Percentiles rank a stretch among this genome's conserved stretches.
These are phyloP conservation scores for Kuraishia ogatae DNA, from an alignment of 805 yeast species.

Conservation along the genomic window DNA sequence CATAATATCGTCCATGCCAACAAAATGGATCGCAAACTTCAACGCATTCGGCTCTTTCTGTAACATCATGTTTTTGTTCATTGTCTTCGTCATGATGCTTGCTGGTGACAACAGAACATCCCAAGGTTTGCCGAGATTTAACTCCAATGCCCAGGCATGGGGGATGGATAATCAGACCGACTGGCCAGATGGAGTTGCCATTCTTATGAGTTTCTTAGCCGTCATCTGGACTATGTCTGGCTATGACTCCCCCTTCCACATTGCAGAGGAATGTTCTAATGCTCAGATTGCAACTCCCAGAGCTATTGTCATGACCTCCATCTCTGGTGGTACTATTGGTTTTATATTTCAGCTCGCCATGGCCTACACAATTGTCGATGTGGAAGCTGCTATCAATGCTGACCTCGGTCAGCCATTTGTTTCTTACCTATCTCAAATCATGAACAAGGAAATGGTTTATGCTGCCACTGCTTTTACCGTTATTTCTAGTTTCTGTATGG, in stretches of 20 bases:
- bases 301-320: constrained; percentile 52
- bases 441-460: constrained; percentile 30
- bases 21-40: constrained; percentile 43
- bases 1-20: constrained; percentile 41
- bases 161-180: constrained; percentile 47
- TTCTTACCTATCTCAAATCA: constrained; percentile 39
- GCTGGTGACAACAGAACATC: constrained; percentile 34
- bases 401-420: constrained; percentile 56
- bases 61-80: constrained; percentile 38
- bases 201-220: constrained; percentile 50
- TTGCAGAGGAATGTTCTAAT: constrained; percentile 64
- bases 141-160: constrained; percentile 44
- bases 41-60: constrained; percentile 40
- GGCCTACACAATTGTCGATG: constrained; percentile 49
- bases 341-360: constrained; percentile 51
- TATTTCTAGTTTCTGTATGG: constrained; percentile 38
- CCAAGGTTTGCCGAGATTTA: constrained; percentile 36
- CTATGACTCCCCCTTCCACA: constrained; percentile 67
- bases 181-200: constrained; percentile 54
- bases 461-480: constrained; percentile 35
- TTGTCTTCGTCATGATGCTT: constrained; percentile 45
- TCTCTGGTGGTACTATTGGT: constrained; percentile 47
- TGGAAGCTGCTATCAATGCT: constrained; percentile 35
- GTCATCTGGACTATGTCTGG: constrained; percentile 70
- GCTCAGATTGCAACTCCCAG: constrained; percentile 59